phyloP scores from a whole-genome alignment of 345 rosid genomes.

The Aquilaria malaccensis region DNA sequence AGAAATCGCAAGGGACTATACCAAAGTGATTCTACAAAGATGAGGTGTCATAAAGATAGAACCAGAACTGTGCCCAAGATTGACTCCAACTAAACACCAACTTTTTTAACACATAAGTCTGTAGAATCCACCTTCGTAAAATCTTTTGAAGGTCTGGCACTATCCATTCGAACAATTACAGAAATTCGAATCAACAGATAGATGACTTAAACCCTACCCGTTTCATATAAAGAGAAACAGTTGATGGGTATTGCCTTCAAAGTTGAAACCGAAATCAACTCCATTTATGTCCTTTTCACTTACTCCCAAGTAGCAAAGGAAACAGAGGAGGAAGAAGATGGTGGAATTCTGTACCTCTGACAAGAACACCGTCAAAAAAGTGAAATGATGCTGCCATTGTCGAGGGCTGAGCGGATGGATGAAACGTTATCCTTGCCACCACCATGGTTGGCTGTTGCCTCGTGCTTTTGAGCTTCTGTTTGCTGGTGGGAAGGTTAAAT shows the following conservation, averaged over 20 bases:
- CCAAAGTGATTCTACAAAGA: no score
- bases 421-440: slow-evolving; percentile 6
- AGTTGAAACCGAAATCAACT: background rate
- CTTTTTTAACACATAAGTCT: no score
- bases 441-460: no score
- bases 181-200: background rate
- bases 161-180: background rate
- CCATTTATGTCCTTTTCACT: background rate
- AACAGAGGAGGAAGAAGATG: background rate
- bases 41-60: no score
- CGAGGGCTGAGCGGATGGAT: background rate
- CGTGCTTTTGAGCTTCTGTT: no score
- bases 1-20: no score
- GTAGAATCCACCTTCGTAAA: no score
- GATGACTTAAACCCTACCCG: background rate
- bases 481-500: no score
- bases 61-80: no score
- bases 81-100: no score
- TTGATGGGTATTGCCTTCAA: background rate
- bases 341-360: slow-evolving; percentile 7
- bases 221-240: background rate
- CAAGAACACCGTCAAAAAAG: background rate
- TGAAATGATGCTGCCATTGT: slow-evolving; percentile 17
- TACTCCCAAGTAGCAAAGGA: background rate
- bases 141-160: background rate